Conservation (phyloP, 1,284 basidiomycete genomes). For the Singerocomus rubriflavus region DNA sequence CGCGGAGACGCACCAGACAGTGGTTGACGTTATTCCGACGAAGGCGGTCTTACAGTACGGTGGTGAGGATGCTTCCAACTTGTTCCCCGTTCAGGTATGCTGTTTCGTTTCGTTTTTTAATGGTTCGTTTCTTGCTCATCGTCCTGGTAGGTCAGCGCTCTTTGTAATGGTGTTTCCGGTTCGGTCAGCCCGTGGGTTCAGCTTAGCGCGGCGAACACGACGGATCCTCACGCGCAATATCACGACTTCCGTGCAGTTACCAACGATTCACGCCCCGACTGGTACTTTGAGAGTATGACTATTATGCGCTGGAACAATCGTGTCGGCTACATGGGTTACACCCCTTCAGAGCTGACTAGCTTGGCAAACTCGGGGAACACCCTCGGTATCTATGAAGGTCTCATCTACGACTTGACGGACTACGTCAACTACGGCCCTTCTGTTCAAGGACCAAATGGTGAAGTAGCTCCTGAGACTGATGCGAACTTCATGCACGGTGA, state of each 20-base stretch:
- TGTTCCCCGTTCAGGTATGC: slow-evolving; percentile 92
- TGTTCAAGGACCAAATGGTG: slow-evolving; percentile 58
- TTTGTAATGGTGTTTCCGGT: slow-evolving; percentile 87
- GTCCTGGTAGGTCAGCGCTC: slow-evolving; percentile 71
- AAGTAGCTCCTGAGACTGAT: slow-evolving; percentile 56
- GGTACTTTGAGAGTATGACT: slow-evolving; percentile 96
- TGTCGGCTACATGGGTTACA: slow-evolving; percentile 88
- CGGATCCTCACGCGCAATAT: slow-evolving; percentile 81
- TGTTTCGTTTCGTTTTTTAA: not conserved
- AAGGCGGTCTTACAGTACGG: slow-evolving; percentile 84
- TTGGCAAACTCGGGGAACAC: slow-evolving; percentile 65
- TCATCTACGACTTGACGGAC: slow-evolving; percentile 86
- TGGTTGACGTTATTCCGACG: slow-evolving; percentile 72
- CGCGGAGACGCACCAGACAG: slow-evolving; percentile 58
- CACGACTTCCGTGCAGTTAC: slow-evolving; percentile 93
- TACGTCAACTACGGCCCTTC: slow-evolving; percentile 69
- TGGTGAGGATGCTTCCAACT: slow-evolving; percentile 68
- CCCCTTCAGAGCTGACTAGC: slow-evolving; percentile 72
- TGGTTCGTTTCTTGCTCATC: slow-evolving; percentile 5
- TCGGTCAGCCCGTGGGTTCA: slow-evolving; percentile 83
- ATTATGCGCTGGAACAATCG: slow-evolving; percentile 86
- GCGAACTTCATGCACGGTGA: slow-evolving; percentile 76
- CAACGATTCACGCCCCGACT: slow-evolving; percentile 91
- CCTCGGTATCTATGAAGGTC: slow-evolving; percentile 79
- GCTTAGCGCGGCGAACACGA: slow-evolving; percentile 77